Conservation (phyloP, 2,329 filamentous ascomycete genomes). For the Aspergillus terreus region DNA sequence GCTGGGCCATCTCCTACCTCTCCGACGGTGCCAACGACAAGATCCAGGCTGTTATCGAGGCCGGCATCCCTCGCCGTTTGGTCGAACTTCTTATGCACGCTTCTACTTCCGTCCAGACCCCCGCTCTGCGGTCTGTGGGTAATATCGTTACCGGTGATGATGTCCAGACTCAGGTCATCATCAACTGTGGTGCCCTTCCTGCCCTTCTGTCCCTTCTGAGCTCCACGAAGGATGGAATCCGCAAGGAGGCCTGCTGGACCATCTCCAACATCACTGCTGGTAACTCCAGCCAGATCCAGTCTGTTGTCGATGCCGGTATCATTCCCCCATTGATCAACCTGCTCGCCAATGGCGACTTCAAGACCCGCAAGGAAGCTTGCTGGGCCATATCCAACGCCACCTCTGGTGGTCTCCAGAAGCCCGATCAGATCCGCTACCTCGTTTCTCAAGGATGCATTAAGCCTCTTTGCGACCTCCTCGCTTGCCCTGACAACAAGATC, state of each 20-base stretch:
- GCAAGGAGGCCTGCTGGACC: constrained; percentile 99
- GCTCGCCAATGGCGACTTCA: constrained; percentile 93
- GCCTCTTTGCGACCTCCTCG: constrained; percentile 89
- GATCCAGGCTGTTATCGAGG: constrained; percentile 98
- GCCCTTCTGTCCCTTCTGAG: constrained; percentile 90
- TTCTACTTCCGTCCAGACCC: constrained; percentile 96
- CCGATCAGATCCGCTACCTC: constrained; percentile 94
- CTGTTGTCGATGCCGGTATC: constrained; percentile 94
- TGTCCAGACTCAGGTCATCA: constrained; percentile 98
- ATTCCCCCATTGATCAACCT: constrained; percentile 95
- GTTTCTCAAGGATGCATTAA: constrained; percentile 94
- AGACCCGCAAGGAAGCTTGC: constrained; percentile 98
- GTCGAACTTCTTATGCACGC: constrained; percentile 98
- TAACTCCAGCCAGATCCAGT: constrained; percentile 95
- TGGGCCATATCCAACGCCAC: constrained; percentile 99
- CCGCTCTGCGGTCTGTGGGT: constrained; percentile 91
- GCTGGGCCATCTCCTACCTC: constrained; percentile 98
- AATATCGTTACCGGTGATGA: constrained; percentile 99
- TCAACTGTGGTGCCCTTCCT: constrained; percentile 92
- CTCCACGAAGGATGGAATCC: constrained; percentile 97
- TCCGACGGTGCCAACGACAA: constrained; percentile 98
- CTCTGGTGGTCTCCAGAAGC: constrained; percentile 95
- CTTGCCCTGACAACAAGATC: constrained; percentile 99
- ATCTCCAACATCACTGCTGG: constrained; percentile 99
- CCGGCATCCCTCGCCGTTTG: constrained; percentile 90